A percentile compares a stretch with the other conserved stretches of the same genome.
Conservation (phyloP, 768 basidiomycete species). For the Boletus fagicola region DNA sequence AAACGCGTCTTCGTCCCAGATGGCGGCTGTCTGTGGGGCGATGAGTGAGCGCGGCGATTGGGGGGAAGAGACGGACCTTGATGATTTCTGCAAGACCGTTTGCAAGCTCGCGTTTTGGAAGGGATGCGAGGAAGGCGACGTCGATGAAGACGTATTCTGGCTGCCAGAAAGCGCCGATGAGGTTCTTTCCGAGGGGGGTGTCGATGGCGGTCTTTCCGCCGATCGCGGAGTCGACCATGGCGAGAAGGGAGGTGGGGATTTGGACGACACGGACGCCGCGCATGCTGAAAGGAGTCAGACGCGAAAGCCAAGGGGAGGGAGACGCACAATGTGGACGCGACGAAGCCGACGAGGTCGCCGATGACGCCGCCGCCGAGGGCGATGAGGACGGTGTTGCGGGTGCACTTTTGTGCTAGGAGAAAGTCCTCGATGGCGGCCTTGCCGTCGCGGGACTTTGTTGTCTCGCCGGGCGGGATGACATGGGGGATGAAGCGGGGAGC, state of each 20-base stretch:
- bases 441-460: slow-evolving; percentile 84
- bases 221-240: slow-evolving; percentile 98
- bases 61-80: slow-evolving; percentile 59
- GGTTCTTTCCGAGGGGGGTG: slow-evolving; percentile 96
- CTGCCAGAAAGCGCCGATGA: slow-evolving; percentile 98
- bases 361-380: slow-evolving; percentile 97
- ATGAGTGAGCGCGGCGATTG: slow-evolving; percentile 2
- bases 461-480: slow-evolving; percentile 88
- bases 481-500: slow-evolving; percentile 72
- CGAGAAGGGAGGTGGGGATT: slow-evolving; percentile 93
- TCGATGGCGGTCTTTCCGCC: slow-evolving; percentile 99
- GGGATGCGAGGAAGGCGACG: slow-evolving; percentile 90
- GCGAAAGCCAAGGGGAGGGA: accelerated
- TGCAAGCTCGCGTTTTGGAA: slow-evolving; percentile 90
- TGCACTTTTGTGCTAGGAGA: slow-evolving; percentile 82
- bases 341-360: slow-evolving; percentile 94
- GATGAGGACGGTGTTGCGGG: slow-evolving; percentile 88
- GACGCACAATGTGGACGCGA: slow-evolving; percentile 92
- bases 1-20: slow-evolving; percentile 93
- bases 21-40: slow-evolving; percentile 84
- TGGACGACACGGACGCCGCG: slow-evolving; percentile 94
- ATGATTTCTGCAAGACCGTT: slow-evolving; percentile 99
- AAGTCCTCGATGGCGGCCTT: slow-evolving; percentile 96
- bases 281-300: slow-evolving; percentile 62
- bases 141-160: slow-evolving; percentile 98